Conservation (phyloP, 1,139 yeast species). For the Spencermartinsiella ligniputridi region DNA sequence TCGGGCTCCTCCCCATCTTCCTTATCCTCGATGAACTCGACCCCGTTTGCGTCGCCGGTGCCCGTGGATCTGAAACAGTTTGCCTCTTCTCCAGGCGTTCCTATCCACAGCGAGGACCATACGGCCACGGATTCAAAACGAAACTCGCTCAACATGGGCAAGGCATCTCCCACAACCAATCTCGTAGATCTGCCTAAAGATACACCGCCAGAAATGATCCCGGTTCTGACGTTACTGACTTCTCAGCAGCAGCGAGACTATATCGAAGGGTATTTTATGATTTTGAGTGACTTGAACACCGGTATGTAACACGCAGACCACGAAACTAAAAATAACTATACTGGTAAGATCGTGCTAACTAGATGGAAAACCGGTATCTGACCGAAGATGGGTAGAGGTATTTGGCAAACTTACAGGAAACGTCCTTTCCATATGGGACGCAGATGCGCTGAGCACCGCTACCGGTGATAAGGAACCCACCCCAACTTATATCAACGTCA, state of each 20-base stretch:
- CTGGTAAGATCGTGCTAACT: no score
- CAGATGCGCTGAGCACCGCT: constrained; percentile 61
- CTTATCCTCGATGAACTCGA: constrained; percentile 10
- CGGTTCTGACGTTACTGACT: constrained; percentile 48
- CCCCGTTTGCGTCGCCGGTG: constrained; percentile 16
- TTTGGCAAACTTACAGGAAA: constrained; percentile 89
- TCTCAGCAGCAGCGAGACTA: constrained; percentile 51
- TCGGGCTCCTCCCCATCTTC: constrained; percentile 8
- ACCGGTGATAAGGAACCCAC: constrained; percentile 36
- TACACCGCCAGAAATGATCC: constrained; percentile 49
- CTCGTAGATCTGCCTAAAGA: constrained; percentile 29
- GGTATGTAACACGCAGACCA: no score
- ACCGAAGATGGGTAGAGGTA: constrained; percentile 85
- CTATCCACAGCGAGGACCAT: constrained; percentile 5
- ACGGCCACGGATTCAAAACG: constrained; percentile 2
- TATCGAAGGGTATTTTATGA: constrained; percentile 44
- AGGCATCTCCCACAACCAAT: constrained; percentile 4
- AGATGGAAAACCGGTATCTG: constrained; percentile 77
- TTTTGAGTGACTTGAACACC: constrained; percentile 37
- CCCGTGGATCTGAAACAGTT: constrained; percentile 17
- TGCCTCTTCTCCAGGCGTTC: constrained; percentile 11
- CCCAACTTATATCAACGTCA: constrained; percentile 86
- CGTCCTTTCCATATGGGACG: constrained; percentile 91
- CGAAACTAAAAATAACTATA: no score
- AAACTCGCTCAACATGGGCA: background rate